Conservation (phyloP, 164 flowering plant species). For the Vitis rupestris region DNA sequence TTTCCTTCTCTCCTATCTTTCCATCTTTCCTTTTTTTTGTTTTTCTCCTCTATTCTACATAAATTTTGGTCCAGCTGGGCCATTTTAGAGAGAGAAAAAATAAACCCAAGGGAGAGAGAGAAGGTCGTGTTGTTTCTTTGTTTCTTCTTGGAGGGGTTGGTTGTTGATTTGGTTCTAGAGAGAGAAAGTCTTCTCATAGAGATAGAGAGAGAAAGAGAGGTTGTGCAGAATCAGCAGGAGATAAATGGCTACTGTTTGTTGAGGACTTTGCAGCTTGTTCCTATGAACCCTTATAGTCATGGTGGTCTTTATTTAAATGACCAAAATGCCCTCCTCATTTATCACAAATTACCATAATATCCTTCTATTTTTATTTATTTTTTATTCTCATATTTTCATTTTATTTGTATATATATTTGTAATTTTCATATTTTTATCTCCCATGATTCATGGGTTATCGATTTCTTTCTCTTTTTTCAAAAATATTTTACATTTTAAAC, state of each 20-base stretch:
- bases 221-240: conserved; percentile 12
- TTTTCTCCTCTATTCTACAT: not conserved
- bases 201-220: not conserved
- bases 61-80: conserved; percentile 20
- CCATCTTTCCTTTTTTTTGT: not conserved
- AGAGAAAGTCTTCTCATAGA: not conserved
- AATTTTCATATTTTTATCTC: too few species aligned
- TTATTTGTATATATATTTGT: too few species aligned
- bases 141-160: not conserved
- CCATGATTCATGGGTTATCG: too few species aligned
- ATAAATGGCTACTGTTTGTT: conserved; percentile 11
- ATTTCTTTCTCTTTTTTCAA: too few species aligned
- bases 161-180: not conserved
- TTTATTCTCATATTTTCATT: too few species aligned
- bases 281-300: too few species aligned
- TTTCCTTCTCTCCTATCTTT: conserved; percentile 2
- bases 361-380: too few species aligned
- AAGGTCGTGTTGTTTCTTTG: not conserved
- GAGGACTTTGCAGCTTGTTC: conserved; percentile 6
- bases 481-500: too few species aligned
- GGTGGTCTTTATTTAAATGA: too few species aligned
- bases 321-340: too few species aligned
- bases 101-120: not conserved
- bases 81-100: conserved; percentile 14
- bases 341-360: too few species aligned